phyloP scores from a whole-genome alignment of 2,329 filamentous ascomycete species.

The Aspergillus quadrilineatus region DNA sequence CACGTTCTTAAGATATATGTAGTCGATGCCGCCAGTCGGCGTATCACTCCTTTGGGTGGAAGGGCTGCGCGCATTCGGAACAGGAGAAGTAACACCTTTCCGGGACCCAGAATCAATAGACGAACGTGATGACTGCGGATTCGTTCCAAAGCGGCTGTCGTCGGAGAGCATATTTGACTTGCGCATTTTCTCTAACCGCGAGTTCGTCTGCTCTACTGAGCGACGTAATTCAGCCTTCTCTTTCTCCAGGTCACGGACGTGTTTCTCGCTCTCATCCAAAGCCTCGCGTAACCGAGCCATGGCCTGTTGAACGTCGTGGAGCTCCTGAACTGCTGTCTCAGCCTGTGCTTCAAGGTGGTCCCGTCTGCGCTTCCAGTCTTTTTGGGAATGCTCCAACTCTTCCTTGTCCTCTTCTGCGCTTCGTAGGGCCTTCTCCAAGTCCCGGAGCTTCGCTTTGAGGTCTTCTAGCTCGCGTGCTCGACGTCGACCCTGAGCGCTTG shows the following conservation, averaged over 20 bases:
- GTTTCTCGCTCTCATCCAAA: constrained; percentile 82
- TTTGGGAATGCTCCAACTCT: constrained; percentile 70
- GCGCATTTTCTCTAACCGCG: constrained; percentile 74
- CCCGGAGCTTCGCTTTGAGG: constrained; percentile 72
- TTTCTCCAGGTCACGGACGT: constrained; percentile 78
- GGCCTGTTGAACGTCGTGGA: constrained; percentile 70
- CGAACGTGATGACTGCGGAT: constrained; percentile 54
- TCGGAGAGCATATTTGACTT: constrained; percentile 62
- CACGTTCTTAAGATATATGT: constrained; percentile 66
- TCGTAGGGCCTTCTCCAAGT: constrained; percentile 75
- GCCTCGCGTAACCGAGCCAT: constrained; percentile 76
- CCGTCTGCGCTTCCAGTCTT: constrained; percentile 69
- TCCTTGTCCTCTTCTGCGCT: constrained; percentile 72
- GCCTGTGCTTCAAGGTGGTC: constrained; percentile 74
- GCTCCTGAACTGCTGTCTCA: constrained; percentile 68
- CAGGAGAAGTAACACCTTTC: constrained; percentile 50
- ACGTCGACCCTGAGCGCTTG: constrained; percentile 71
- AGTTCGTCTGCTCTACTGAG: constrained; percentile 73
- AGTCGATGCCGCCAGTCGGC: constrained; percentile 50
- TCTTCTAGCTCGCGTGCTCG: constrained; percentile 84
- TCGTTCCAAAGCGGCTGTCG: constrained; percentile 54
- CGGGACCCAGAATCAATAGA: constrained; percentile 56
- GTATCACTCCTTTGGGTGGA: constrained; percentile 39
- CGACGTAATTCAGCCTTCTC: constrained; percentile 74
- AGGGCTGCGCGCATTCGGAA: constrained; percentile 38